A percentile compares a stretch with the other conserved stretches of the same genome.
Conservation (phyloP, 192 early-diverging fungal genomes). For the Coemansia sp. region DNA sequence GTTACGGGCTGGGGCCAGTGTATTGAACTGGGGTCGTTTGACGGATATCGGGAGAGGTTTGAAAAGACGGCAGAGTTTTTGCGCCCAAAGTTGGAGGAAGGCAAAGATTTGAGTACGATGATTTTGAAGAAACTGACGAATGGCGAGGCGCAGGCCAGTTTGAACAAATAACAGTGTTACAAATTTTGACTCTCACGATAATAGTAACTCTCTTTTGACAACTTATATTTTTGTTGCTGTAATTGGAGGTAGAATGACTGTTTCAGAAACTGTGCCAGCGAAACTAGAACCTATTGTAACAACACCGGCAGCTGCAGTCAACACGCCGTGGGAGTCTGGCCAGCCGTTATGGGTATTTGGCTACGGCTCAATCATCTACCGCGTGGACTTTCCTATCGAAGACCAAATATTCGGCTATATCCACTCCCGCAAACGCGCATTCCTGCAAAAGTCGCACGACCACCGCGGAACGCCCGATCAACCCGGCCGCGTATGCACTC, state of each 20-base stretch:
- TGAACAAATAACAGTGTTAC: too few species aligned
- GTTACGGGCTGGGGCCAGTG: slow-evolving; percentile 92
- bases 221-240: neutral
- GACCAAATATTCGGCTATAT: slow-evolving; percentile 24
- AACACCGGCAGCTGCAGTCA: slow-evolving; percentile 1
- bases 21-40: slow-evolving; percentile 77
- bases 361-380: slow-evolving; percentile 71
- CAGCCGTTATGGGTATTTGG: slow-evolving; percentile 65
- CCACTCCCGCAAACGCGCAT: slow-evolving; percentile 13
- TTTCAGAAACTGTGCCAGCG: neutral
- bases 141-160: neutral
- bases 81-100: slow-evolving; percentile 59
- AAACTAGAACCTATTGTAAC: neutral
- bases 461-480: slow-evolving; percentile 78
- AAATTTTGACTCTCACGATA: neutral
- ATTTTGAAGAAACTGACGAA: slow-evolving; percentile 55
- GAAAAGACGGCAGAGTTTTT: slow-evolving; percentile 85
- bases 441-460: slow-evolving; percentile 68
- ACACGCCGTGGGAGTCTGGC: slow-evolving; percentile 26
- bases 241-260: neutral
- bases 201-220: slow-evolving; percentile 2
- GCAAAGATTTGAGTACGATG: slow-evolving; percentile 58
- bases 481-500: slow-evolving; percentile 85
- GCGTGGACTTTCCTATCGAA: slow-evolving; percentile 69
- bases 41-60: slow-evolving; percentile 82